phyloP scores from a whole-genome alignment of 2,329 filamentous ascomycete species.

The Tolypocladium amazonense region DNA sequence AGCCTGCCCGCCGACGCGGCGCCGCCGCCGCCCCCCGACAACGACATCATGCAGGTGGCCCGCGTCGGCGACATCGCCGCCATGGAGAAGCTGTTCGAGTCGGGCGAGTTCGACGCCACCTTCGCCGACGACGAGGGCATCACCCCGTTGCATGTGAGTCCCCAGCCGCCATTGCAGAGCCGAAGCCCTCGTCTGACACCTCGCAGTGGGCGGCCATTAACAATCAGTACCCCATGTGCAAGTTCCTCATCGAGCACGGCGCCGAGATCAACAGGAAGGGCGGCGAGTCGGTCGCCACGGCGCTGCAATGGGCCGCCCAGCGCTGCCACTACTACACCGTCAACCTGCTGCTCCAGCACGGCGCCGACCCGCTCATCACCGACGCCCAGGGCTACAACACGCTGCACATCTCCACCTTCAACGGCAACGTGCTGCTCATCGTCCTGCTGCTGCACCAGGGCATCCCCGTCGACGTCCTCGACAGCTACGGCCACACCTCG shows the following conservation, averaged over 20 bases:
- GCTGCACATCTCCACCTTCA: slow-evolving; percentile 91
- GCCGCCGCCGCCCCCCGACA: slow-evolving; percentile 26
- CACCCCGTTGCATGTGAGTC: slow-evolving; percentile 80
- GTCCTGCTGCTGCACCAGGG: slow-evolving; percentile 88
- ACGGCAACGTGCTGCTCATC: slow-evolving; percentile 86
- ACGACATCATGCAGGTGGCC: slow-evolving; percentile 94
- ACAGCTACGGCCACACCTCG: slow-evolving; percentile 83
- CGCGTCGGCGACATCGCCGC: slow-evolving; percentile 74
- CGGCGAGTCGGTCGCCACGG: slow-evolving; percentile 87
- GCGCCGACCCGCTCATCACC: slow-evolving; percentile 83
- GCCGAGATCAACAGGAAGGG: slow-evolving; percentile 93
- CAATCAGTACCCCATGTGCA: slow-evolving; percentile 95
- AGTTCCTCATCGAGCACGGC: slow-evolving; percentile 75
- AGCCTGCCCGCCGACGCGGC: slow-evolving; percentile 29
- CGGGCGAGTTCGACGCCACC: slow-evolving; percentile 68
- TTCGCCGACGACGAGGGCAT: slow-evolving; percentile 88
- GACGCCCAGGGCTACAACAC: slow-evolving; percentile 98
- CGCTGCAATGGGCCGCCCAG: slow-evolving; percentile 94
- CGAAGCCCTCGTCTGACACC: background rate
- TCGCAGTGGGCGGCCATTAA: slow-evolving; percentile 95
- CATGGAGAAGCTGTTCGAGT: slow-evolving; percentile 85
- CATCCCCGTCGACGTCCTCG: slow-evolving; percentile 84
- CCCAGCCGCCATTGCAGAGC: background rate
- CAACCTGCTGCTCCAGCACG: slow-evolving; percentile 79
- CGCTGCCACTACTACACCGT: slow-evolving; percentile 95